A percentile compares a stretch with the other conserved stretches of the same genome.
phyloP scores from a whole-genome alignment of 495 filamentous ascomycete genomes.

The Penicillium canescens region DNA sequence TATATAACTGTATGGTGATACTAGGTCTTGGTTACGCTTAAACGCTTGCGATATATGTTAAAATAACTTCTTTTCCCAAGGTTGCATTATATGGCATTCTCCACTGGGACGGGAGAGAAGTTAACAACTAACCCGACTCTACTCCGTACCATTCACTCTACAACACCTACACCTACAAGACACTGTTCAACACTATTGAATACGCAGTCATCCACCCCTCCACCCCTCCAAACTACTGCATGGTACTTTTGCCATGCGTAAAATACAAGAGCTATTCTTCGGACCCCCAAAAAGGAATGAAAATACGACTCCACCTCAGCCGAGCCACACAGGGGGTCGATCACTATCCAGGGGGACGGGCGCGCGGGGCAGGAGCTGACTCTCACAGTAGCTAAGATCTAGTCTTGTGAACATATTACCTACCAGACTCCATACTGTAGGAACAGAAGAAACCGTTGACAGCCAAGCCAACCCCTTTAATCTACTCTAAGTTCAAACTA shows the following conservation, averaged over 20 bases:
- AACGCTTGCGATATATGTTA: too few relatives aligned
- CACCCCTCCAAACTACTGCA: slow-evolving; percentile 2
- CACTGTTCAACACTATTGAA: background rate
- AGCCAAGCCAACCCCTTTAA: background rate
- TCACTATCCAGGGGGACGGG: background rate
- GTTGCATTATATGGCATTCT: too few relatives aligned
- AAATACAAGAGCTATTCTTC: slow-evolving; percentile 1
- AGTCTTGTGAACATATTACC: background rate
- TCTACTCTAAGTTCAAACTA: background rate
- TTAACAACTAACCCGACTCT: background rate
- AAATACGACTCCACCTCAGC: slow-evolving; percentile 5
- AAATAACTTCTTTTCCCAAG: too few relatives aligned
- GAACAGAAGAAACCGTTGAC: background rate
- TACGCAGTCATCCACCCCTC: background rate
- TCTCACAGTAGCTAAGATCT: background rate
- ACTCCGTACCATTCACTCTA: background rate
- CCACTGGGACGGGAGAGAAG: background rate
- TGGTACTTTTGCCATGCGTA: slow-evolving; percentile 14
- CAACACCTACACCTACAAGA: background rate
- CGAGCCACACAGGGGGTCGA: slow-evolving; percentile 7
- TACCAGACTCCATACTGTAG: background rate
- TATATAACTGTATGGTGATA: too few relatives aligned
- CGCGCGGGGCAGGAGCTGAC: background rate
- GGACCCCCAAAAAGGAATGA: background rate
- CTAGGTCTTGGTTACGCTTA: too few relatives aligned